Conservation (phyloP, 2,329 filamentous ascomycete species). For the Alternaria panax region DNA sequence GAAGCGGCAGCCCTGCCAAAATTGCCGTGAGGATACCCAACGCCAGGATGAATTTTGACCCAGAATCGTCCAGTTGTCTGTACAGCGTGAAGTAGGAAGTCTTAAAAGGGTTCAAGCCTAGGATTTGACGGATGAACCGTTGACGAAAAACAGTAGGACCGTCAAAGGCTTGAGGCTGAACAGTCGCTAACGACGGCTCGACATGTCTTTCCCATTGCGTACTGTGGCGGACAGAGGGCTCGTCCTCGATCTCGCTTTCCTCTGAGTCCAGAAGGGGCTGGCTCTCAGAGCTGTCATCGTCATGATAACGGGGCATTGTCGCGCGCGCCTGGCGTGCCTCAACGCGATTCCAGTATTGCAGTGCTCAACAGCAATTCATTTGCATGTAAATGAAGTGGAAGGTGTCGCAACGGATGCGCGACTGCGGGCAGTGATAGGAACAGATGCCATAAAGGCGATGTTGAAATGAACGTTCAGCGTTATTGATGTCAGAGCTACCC, state of each 20-base stretch:
- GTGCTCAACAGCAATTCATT: conserved; percentile 8
- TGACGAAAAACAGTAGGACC: conserved; percentile 41
- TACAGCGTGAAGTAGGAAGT: conserved; percentile 60
- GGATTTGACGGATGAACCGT: conserved; percentile 48
- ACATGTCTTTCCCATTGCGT: conserved; percentile 44
- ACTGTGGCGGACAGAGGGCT: conserved; percentile 27
- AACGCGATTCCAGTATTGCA: conserved; percentile 7
- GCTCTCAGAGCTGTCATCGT: conserved; percentile 27
- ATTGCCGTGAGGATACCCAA: conserved; percentile 55
- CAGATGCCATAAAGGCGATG: conserved; percentile 19
- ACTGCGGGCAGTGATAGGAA: conserved; percentile 6
- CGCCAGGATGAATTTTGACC: conserved; percentile 48
- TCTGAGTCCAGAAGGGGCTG: conserved; percentile 33
- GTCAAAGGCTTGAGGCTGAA: conserved; percentile 44
- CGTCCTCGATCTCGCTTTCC: conserved; percentile 22
- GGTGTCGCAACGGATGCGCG: neutral
- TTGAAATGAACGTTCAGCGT: conserved; percentile 11
- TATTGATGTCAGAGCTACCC: conserved; percentile 6
- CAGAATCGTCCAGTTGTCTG: conserved; percentile 52
- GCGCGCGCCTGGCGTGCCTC: conserved; percentile 9
- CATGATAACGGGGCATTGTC: conserved; percentile 12
- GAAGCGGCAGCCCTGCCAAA: conserved; percentile 64
- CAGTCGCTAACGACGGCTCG: conserved; percentile 46
- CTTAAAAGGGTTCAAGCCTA: conserved; percentile 55
- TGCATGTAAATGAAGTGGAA: neutral